Base-by-base conservation (phyloP, 768 basidiomycete species). In the Lepiota venenata region DNA sequence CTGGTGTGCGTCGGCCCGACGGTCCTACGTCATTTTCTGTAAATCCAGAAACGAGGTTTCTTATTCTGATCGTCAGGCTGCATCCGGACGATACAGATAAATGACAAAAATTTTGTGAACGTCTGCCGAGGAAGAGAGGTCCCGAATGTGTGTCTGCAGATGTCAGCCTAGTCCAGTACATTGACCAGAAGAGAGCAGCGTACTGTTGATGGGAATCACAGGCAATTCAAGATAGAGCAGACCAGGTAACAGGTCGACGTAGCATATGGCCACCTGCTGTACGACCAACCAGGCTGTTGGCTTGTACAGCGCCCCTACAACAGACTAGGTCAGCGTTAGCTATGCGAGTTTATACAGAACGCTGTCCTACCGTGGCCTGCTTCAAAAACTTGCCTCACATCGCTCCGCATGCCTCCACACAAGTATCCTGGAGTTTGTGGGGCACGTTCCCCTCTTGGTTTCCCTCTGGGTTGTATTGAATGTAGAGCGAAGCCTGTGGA, bases 221-320 rank as follows among this genome's bases (percentile, higher is more conserved):
- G 86, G 84, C 5, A 88, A 62, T 60, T 89, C 87, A 4, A 73
- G 58, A 44, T 77, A 78, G 0, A 85, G 84, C n/a, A 85, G 64
- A 2, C 81, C 80, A 7, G 79, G 78, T 0, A 87, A 66, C 10
- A 69, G 59, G 47, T 76, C 67, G 0, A 62, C 60, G 58, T 84
- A 80, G 6, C 82, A 75, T 2, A 58, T 62, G 27, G 66, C 60
- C 12, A 88, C 72, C 45, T 75, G 62, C 1, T 74, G 58, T 4
- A 74, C 66, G 12, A 87, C 70, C 11, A 68, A 69, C 3, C 71
- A 64, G 4, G 78, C 76, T 8, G 82, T 69, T 0, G 83, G 77
- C 0, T 66, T 70, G 57, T 85, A 76, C 10, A 88, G 61, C 0
- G 71, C 64, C 15, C 71, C 67, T 3, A 82, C 67, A 16, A 84